These are phyloP conservation scores for Dactylella cylindrospora DNA, from an alignment of 2,329 filamentous ascomycete species.

Conservation along the genomic window DNA sequence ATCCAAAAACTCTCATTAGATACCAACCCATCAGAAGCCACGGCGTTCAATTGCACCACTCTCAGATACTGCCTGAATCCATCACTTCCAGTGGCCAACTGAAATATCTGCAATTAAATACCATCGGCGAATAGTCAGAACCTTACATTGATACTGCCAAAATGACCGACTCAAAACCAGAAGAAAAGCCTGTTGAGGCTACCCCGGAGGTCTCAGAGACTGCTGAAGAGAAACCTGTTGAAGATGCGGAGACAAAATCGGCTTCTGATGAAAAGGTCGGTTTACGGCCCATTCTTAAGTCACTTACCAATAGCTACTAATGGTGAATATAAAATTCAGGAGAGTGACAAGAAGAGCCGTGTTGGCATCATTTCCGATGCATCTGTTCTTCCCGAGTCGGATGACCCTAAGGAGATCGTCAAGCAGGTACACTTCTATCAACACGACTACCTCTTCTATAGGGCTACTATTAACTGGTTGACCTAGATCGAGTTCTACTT, in stretches of 20 bases:
- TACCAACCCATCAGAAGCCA: too few species aligned
- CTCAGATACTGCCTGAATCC: too few species aligned
- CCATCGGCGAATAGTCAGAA: not conserved
- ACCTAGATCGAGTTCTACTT: constrained; percentile 91
- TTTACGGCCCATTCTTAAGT: too few species aligned
- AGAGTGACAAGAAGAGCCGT: constrained; percentile 56
- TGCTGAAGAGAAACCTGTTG: too few species aligned
- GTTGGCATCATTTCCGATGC: constrained; percentile 67
- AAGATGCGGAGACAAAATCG: not conserved
- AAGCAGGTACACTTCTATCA: constrained; percentile 65
- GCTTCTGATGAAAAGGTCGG: not conserved
- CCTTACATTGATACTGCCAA: too few species aligned
- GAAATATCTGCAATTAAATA: not conserved
- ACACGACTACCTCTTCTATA: constrained; percentile 16
- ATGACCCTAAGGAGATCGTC: constrained; percentile 78
- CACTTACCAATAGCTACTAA: too few species aligned
- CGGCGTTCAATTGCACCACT: too few species aligned
- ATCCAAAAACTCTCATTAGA: too few species aligned
- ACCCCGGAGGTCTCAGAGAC: constrained; percentile 18
- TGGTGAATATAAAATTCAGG: constrained; percentile 48
- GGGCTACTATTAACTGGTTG: constrained; percentile 6
- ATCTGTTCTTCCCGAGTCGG: constrained; percentile 66
- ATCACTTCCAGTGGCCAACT: too few species aligned
- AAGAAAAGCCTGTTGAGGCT: not conserved
- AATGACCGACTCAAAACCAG: constrained; percentile 26